Conservation (phyloP, 805 yeast genomes). For the Candida loeiensis region DNA sequence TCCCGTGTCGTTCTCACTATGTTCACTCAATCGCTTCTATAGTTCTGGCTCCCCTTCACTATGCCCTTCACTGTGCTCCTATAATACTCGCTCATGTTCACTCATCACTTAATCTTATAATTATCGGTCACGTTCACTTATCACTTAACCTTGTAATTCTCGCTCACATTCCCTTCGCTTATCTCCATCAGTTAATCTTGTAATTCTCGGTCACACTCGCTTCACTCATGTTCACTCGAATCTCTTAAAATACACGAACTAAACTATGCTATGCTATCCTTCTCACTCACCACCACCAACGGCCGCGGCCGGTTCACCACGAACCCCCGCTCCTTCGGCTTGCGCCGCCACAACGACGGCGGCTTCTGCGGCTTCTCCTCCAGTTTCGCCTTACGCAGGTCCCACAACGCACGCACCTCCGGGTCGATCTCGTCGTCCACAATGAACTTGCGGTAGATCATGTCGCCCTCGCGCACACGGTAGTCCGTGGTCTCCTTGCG, state of each 20-base stretch:
- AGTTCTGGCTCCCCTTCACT: too few species aligned
- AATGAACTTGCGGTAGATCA: constrained; percentile 42
- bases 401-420: constrained; percentile 52
- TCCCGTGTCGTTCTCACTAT: too few species aligned
- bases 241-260: neutral
- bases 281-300: constrained; percentile 19
- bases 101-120: too few species aligned
- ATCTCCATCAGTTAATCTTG: too few species aligned
- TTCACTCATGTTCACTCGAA: too few species aligned
- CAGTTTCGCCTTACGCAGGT: constrained; percentile 29
- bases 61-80: too few species aligned
- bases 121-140: too few species aligned
- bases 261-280: neutral
- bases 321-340: constrained; percentile 20
- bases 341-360: neutral
- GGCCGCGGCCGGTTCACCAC: constrained; percentile 35
- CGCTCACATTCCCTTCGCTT: too few species aligned
- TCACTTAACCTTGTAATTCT: too few species aligned
- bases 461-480: constrained; percentile 59
- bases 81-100: too few species aligned
- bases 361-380: constrained; percentile 1
- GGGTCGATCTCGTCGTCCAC: constrained; percentile 45
- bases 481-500: constrained; percentile 41
- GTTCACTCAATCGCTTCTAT: too few species aligned
- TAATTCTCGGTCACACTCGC: too few species aligned